Percentiles rank a stretch among this genome's conserved stretches.
Conservation (phyloP, 2,329 filamentous ascomycete genomes). For the Diaporthe vexans region DNA sequence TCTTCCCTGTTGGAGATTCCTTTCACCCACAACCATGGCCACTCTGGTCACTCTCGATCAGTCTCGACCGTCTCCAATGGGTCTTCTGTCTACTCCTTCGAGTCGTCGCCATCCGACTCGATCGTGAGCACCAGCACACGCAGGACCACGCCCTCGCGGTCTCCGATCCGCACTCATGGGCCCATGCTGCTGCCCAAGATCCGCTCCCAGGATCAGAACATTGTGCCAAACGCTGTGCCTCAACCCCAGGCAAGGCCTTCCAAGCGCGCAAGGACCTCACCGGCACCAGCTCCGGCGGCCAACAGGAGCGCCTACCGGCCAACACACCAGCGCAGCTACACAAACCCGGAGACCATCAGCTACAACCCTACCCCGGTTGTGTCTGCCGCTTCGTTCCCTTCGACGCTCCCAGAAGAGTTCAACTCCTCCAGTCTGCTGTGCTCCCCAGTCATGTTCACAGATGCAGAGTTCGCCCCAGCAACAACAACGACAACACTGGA, state of each 20-base stretch:
- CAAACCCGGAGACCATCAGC: constrained; percentile 70
- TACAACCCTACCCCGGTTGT: constrained; percentile 53
- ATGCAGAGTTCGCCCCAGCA: constrained; percentile 54
- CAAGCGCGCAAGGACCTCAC: constrained; percentile 71
- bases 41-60: constrained; percentile 69
- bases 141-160: constrained; percentile 76
- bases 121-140: constrained; percentile 68
- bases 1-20: constrained; percentile 69
- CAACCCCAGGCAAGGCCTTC: constrained; percentile 59
- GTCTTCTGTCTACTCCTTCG: constrained; percentile 69
- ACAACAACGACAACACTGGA: constrained; percentile 45
- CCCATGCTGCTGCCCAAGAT: constrained; percentile 88
- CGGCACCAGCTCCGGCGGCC: constrained; percentile 54
- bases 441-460: constrained; percentile 71
- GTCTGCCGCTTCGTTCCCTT: constrained; percentile 53
- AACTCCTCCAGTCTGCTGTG: constrained; percentile 68
- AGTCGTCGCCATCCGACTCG: constrained; percentile 76
- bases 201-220: constrained; percentile 84
- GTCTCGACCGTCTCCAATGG: constrained; percentile 71
- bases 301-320: constrained; percentile 56
- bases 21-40: constrained; percentile 54
- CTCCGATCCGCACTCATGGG: constrained; percentile 83
- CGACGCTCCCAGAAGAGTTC: constrained; percentile 51
- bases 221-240: constrained; percentile 66
- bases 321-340: constrained; percentile 70